Conservation (phyloP, 139 green algal genomes). For the Picochlorum sp. region DNA sequence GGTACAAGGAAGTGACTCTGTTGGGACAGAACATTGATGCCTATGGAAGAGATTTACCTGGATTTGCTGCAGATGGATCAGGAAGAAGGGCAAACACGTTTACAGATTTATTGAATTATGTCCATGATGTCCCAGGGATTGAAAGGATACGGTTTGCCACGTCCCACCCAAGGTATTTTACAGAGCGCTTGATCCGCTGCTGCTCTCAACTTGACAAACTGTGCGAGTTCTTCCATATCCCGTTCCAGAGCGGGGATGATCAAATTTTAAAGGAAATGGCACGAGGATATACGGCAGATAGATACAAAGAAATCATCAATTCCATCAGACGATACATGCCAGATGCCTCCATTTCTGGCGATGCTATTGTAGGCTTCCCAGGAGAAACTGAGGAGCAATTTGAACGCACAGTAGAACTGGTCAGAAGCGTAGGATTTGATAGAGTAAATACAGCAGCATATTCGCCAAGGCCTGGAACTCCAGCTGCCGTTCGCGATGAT, state of each 20-base stretch:
- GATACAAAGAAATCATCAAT: slow-evolving; percentile 87
- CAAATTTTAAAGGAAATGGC: slow-evolving; percentile 84
- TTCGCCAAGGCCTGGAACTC: slow-evolving; percentile 83
- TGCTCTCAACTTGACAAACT: slow-evolving; percentile 90
- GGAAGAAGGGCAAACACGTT: slow-evolving; percentile 82
- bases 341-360: slow-evolving; percentile 81
- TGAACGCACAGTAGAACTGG: slow-evolving; percentile 65
- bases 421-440: slow-evolving; percentile 88
- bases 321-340: slow-evolving; percentile 93
- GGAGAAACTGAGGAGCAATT: slow-evolving; percentile 96
- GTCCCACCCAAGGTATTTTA: slow-evolving; percentile 81
- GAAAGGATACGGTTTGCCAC: slow-evolving; percentile 93
- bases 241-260: slow-evolving; percentile 92
- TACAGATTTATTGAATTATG: slow-evolving; percentile 82
- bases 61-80: slow-evolving; percentile 65
- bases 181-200: slow-evolving; percentile 80
- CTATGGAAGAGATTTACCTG: slow-evolving; percentile 86
- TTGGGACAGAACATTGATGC: slow-evolving; percentile 97
- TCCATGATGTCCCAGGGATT: slow-evolving; percentile 86
- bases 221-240: slow-evolving; percentile 98
- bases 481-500: slow-evolving; percentile 62
- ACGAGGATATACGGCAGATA: slow-evolving; percentile 78
- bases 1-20: slow-evolving; percentile 95
- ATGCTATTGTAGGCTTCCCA: slow-evolving; percentile 96
- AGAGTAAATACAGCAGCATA: slow-evolving; percentile 88